Evolutionary conservation across 208 protist species (phyloP).

Genomic region (Acanthamoeba sp.): DNA sequence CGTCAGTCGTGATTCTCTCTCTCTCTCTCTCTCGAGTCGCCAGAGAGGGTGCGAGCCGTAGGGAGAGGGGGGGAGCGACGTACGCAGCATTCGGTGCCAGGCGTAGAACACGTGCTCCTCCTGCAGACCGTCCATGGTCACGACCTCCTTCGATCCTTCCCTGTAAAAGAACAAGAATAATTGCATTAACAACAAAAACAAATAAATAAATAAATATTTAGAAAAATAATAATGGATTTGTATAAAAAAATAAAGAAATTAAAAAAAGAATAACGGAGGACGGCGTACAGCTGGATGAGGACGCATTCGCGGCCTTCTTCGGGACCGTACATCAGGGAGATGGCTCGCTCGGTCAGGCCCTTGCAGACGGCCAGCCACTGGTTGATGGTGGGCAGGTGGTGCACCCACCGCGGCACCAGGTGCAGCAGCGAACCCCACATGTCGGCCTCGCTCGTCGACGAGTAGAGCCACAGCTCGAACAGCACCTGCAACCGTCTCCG

Average conservation of each 20-base stretch:
- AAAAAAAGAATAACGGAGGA: background rate
- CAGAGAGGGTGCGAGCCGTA: background rate
- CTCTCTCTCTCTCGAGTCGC: no score
- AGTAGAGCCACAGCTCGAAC: slow-evolving; percentile 80
- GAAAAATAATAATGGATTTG: no score
- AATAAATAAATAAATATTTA: background rate
- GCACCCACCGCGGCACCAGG: slow-evolving; percentile 71
- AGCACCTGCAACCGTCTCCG: background rate
- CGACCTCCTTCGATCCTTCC: slow-evolving; percentile 40
- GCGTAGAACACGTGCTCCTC: slow-evolving; percentile 77
- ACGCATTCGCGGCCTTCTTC: slow-evolving; percentile 57
- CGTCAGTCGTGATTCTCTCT: no score
- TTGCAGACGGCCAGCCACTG: slow-evolving; percentile 77
- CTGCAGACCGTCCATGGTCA: slow-evolving; percentile 34
- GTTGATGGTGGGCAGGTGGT: slow-evolving; percentile 74
- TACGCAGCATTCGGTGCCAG: slow-evolving; percentile 83
- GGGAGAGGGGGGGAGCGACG: background rate
- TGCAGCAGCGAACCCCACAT: slow-evolving; percentile 77
- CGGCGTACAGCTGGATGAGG: slow-evolving; percentile 3
- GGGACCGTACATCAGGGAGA: slow-evolving; percentile 75
- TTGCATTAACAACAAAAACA: background rate
- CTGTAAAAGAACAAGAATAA: background rate
- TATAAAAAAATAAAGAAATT: background rate
- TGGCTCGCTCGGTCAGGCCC: slow-evolving; percentile 72
- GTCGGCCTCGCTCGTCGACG: slow-evolving; percentile 57